Percentiles rank a stretch among this genome's conserved stretches.
These are phyloP conservation scores for Kwoniella dendrophila DNA, from an alignment of 768 basidiomycete species.

Conservation along the genomic window DNA sequence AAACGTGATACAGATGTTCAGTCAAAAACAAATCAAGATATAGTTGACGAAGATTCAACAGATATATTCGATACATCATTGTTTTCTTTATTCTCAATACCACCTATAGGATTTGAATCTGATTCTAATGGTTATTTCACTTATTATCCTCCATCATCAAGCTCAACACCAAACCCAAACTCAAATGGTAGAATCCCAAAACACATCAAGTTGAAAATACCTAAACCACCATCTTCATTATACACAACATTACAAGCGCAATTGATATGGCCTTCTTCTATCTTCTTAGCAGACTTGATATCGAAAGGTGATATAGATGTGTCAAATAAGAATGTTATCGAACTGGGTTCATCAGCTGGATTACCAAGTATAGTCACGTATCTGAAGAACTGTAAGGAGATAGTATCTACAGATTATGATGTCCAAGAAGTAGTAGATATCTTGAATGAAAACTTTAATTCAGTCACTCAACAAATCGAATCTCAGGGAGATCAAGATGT, in stretches of 20 bases:
- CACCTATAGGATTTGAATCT: slow-evolving; percentile 42
- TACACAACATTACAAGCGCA: slow-evolving; percentile 50
- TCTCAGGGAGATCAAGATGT: background rate
- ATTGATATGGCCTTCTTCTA: slow-evolving; percentile 47
- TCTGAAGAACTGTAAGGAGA: too few species aligned
- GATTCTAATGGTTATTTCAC: slow-evolving; percentile 15
- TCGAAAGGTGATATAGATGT: slow-evolving; percentile 17
- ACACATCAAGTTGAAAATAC: slow-evolving; percentile 38
- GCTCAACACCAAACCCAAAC: background rate
- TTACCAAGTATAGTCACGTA: slow-evolving; percentile 43
- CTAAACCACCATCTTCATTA: slow-evolving; percentile 43
- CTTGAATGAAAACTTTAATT: slow-evolving; percentile 32
- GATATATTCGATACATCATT: slow-evolving; percentile 48
- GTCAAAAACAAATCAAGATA: too few species aligned
- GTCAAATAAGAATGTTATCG: slow-evolving; percentile 26
- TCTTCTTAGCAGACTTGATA: slow-evolving; percentile 50
- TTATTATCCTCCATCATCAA: slow-evolving; percentile 23
- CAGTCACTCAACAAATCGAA: background rate
- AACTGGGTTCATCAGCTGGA: slow-evolving; percentile 53
- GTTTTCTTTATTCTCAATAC: slow-evolving; percentile 40
- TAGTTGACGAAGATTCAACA: slow-evolving; percentile 34
- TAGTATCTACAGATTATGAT: too few species aligned
- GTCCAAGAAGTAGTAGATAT: slow-evolving; percentile 27
- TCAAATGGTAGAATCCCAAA: background rate
- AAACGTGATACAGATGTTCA: too few species aligned